Conservation (phyloP, 2,329 filamentous ascomycete genomes). For the Diplodia scrobiculata region DNA sequence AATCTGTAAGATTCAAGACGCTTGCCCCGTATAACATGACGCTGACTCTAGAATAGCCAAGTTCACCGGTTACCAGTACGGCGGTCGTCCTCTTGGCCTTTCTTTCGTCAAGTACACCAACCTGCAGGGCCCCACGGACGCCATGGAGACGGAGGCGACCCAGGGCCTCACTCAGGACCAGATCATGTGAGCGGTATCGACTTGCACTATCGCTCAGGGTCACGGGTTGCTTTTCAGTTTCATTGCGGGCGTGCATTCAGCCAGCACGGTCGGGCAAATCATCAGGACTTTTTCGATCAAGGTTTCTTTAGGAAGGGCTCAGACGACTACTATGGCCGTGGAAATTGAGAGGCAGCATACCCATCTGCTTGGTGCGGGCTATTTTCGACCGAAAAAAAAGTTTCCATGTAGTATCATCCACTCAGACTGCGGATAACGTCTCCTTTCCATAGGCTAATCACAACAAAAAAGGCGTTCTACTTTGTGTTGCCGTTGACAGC, state of each 20-base stretch:
- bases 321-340: slow-evolving; percentile 13
- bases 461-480: slow-evolving; percentile 21
- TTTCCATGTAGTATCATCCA: slow-evolving; percentile 24
- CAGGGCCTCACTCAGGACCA: slow-evolving; percentile 89
- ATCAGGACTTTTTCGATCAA: slow-evolving; percentile 22
- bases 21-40: background rate
- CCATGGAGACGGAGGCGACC: slow-evolving; percentile 76
- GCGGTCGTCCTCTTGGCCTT: slow-evolving; percentile 87
- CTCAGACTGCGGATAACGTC: slow-evolving; percentile 23
- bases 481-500: background rate
- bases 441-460: slow-evolving; percentile 25
- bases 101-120: slow-evolving; percentile 93
- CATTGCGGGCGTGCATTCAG: slow-evolving; percentile 22
- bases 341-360: slow-evolving; percentile 26
- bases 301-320: slow-evolving; percentile 19
- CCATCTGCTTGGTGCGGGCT: slow-evolving; percentile 26
- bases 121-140: slow-evolving; percentile 60
- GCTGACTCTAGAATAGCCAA: slow-evolving; percentile 62
- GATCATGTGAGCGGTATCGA: slow-evolving; percentile 72
- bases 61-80: slow-evolving; percentile 97
- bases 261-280: slow-evolving; percentile 24
- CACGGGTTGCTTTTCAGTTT: slow-evolving; percentile 24
- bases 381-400: slow-evolving; percentile 6
- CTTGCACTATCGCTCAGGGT: slow-evolving; percentile 16
- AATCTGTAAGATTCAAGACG: slow-evolving; percentile 60